Base-by-base conservation (phyloP, 495 filamentous ascomycete genomes). In the Amorphotheca resinae region DNA sequence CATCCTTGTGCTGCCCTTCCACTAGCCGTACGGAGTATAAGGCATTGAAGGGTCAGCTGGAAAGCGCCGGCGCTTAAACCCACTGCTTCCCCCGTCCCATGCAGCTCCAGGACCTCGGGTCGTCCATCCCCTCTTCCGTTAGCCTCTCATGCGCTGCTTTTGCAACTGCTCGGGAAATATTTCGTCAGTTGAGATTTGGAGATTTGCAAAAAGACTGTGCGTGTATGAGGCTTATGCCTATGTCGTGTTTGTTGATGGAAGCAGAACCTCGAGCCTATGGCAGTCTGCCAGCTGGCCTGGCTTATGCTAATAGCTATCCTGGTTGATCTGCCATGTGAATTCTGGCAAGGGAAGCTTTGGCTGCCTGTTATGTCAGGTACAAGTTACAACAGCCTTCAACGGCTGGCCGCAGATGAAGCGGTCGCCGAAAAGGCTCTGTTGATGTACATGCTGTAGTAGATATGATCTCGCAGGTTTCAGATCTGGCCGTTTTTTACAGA, bases 281-380 rank as follows among this genome's bases (percentile, higher is more conserved):
- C 21, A 42, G 15, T 26, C 21, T 9, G 15, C 16, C 15, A 2
- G 21, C 21, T 14, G 9, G 31, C 33, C 42, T 45, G 42, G 41
- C 14, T 46, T 46, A 46, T 46, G 44, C 44, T 46, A 40, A 46
- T 46, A 36, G 12, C 12, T 25, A 40, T 39, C 35, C 40, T 46
- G 32, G 44, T 35, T 9, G 12, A 11, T 33, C 35, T 11, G 15
- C 15, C 11, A 26, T 36, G 32, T 17, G 22, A 11, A 23, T 30
- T n/a, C 32, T 30, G 42, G 22, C 18, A 14, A 26, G 20, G 9
- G 18, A 26, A n/a, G n/a, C n/a, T n/a, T n/a, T 40, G 2, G 26
- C 11, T 14, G 17, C 15, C 9, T 18, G 22, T 9, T 23, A 45
- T 47, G 44, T 41, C 21, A 41, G 44, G 44, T 41, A 47, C 37